A percentile compares a stretch with the other conserved stretches of the same genome.
These are phyloP conservation scores for Verticillium klebahnii DNA, from an alignment of 2,329 filamentous ascomycete species.

Conservation along the genomic window DNA sequence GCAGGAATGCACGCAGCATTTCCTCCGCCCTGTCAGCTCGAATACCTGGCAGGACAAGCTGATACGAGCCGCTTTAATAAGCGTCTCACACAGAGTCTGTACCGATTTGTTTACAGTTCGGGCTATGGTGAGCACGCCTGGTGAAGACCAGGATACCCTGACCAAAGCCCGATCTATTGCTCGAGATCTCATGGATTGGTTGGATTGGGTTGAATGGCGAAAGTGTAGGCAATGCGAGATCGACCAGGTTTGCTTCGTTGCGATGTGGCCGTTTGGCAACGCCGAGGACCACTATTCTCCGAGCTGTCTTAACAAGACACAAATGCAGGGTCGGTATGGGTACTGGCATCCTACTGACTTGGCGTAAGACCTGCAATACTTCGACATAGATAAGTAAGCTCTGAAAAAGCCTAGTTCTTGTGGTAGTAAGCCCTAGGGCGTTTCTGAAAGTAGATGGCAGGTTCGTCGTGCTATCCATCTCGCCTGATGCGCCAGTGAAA, in stretches of 20 bases:
- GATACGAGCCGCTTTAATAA: background rate
- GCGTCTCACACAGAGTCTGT: background rate
- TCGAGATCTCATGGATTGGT: conserved; percentile 6
- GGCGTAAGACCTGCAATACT: too few species aligned
- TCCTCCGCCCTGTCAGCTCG: conserved; percentile 25
- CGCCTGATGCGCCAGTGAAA: too few species aligned
- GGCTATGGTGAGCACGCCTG: background rate
- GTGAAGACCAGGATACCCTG: background rate
- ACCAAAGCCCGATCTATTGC: background rate
- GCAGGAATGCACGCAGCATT: conserved; percentile 42
- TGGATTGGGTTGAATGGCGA: conserved; percentile 59
- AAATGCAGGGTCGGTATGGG: background rate
- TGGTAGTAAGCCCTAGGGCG: too few species aligned
- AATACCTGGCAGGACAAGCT: conserved; percentile 9
- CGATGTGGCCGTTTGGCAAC: conserved; percentile 58
- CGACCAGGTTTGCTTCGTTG: conserved; percentile 55
- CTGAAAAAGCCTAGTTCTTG: too few species aligned
- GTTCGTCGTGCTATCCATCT: too few species aligned
- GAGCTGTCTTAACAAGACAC: conserved; percentile 8
- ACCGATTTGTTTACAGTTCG: background rate
- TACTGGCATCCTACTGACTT: background rate
- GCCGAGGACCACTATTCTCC: conserved; percentile 43
- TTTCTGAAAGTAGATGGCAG: too few species aligned
- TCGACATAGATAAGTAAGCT: too few species aligned
- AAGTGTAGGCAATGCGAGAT: conserved; percentile 46